These are phyloP conservation scores for Didymella exigua DNA, from an alignment of 2,329 filamentous ascomycete genomes.

Conservation along the genomic window DNA sequence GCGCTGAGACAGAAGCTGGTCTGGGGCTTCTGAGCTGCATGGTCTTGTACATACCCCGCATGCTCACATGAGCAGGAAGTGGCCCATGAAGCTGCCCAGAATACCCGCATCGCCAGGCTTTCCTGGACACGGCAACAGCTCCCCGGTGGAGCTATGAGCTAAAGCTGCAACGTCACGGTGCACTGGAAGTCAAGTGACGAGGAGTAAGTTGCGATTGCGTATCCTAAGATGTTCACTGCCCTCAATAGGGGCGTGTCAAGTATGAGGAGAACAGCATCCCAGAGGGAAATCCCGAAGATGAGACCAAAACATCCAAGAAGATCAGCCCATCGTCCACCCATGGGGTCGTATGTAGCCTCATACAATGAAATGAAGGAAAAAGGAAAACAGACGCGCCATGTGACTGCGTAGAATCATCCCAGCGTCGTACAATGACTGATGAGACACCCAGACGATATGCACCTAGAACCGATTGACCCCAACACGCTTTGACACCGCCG, in stretches of 20 bases:
- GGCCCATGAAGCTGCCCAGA: slow-evolving; percentile 4
- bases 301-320: slow-evolving; percentile 40
- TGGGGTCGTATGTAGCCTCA: slow-evolving; percentile 36
- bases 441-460: slow-evolving; percentile 44
- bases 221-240: slow-evolving; percentile 46
- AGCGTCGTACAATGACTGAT: slow-evolving; percentile 48
- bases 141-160: neutral
- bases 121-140: neutral
- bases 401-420: slow-evolving; percentile 48
- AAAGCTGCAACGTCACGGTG: neutral
- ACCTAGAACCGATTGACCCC: slow-evolving; percentile 40
- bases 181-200: slow-evolving; percentile 7
- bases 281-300: slow-evolving; percentile 26
- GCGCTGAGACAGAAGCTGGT: neutral
- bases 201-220: slow-evolving; percentile 43
- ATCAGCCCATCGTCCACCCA: slow-evolving; percentile 28
- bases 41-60: slow-evolving; percentile 4
- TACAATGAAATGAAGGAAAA: slow-evolving; percentile 38
- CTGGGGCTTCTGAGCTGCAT: neutral
- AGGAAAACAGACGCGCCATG: slow-evolving; percentile 35
- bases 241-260: slow-evolving; percentile 45
- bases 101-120: slow-evolving; percentile 5
- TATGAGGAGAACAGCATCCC: slow-evolving; percentile 32
- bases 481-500: slow-evolving; percentile 46
- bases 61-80: slow-evolving; percentile 6